These are phyloP conservation scores for Kwoniella shandongensis DNA, from an alignment of 768 basidiomycete species.

Conservation along the genomic window DNA sequence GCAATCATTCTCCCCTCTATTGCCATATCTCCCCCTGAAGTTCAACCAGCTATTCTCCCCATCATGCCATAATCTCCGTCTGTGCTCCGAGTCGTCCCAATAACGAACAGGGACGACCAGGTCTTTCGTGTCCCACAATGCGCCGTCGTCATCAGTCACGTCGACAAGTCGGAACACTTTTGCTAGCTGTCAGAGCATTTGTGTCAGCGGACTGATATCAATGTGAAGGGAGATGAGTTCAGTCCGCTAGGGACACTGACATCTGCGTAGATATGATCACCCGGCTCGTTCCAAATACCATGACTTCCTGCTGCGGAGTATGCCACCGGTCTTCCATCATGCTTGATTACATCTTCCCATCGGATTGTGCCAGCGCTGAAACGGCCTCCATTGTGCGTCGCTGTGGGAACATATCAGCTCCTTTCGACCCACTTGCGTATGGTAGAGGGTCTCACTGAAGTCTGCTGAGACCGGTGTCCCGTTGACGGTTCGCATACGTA, in stretches of 20 bases:
- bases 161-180: conserved; percentile 43
- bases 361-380: conserved; percentile 38
- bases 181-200: conserved; percentile 17
- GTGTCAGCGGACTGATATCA: background rate
- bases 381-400: conserved; percentile 30
- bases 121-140: conserved; percentile 44
- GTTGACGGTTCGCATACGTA: conserved; percentile 39
- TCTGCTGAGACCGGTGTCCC: conserved; percentile 38
- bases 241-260: conserved; percentile 22
- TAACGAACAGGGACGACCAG: conserved; percentile 34
- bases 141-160: conserved; percentile 38
- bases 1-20: conserved; percentile 42
- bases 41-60: conserved; percentile 43
- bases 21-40: conserved; percentile 42
- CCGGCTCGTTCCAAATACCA: conserved; percentile 43
- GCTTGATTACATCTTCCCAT: conserved; percentile 39
- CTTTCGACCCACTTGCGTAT: background rate
- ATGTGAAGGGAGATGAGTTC: background rate
- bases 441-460: conserved; percentile 41
- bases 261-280: conserved; percentile 40
- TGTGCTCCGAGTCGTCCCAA: conserved; percentile 27
- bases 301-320: conserved; percentile 47
- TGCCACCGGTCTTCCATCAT: conserved; percentile 38
- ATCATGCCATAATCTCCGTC: conserved; percentile 15
- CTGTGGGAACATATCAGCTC: conserved; percentile 10